These are phyloP conservation scores for Mycena sanguinolenta DNA, from an alignment of 768 basidiomycete species.

Conservation along the genomic window DNA sequence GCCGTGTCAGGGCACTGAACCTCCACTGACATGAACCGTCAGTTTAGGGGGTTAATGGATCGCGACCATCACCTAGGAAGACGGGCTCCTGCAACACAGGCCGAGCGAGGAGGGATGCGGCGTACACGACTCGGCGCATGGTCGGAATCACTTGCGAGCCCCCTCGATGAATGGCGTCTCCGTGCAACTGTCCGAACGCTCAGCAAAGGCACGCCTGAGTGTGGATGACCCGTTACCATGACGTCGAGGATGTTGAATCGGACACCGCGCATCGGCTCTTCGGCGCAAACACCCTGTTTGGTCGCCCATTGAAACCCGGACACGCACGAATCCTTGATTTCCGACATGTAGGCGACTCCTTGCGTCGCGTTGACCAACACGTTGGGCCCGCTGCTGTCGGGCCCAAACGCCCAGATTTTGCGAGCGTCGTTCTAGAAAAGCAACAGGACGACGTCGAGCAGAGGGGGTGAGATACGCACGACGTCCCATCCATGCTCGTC, in stretches of 20 bases:
- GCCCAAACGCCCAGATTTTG: slow-evolving; percentile 99
- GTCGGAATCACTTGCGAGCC: slow-evolving; percentile 98
- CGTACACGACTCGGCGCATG: slow-evolving; percentile 94
- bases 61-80: slow-evolving; percentile 75
- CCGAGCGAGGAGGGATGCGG: slow-evolving; percentile 91
- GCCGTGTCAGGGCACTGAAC: slow-evolving; percentile 97
- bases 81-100: slow-evolving; percentile 97
- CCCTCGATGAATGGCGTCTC: slow-evolving; percentile 99
- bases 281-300: slow-evolving; percentile 95
- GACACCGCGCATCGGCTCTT: slow-evolving; percentile 98
- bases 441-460: too few species aligned
- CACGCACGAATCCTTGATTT: slow-evolving; percentile 99
- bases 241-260: slow-evolving; percentile 97
- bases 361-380: slow-evolving; percentile 97
- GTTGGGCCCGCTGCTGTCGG: slow-evolving; percentile 96
- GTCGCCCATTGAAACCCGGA: slow-evolving; percentile 99
- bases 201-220: not conserved
- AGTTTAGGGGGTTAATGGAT: not conserved
- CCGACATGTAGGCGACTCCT: slow-evolving; percentile 97
- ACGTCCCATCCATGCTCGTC: slow-evolving; percentile 99
- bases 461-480: not conserved
- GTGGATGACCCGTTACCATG: slow-evolving; percentile 67
- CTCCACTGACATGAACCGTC: slow-evolving; percentile 71
- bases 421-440: slow-evolving; percentile 82
- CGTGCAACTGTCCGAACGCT: slow-evolving; percentile 74